Evolutionary conservation across 495 filamentous ascomycete species (phyloP), one percentile per base, ranked within the genome.

Genomic region (Friedmanniomyces endolithicus): DNA sequence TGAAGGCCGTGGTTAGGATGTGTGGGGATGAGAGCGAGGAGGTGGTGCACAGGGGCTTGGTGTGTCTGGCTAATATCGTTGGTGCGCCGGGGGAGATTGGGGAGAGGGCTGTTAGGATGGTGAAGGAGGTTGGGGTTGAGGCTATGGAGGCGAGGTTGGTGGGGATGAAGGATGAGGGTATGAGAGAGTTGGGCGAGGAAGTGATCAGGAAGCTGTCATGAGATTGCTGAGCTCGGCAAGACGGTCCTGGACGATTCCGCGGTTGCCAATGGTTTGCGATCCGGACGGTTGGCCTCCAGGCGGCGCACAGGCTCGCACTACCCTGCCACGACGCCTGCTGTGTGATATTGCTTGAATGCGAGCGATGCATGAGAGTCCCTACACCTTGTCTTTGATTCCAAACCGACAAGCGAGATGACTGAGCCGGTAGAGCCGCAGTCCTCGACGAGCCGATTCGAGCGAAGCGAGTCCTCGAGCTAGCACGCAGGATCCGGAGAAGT

Each of bases 11-110:
- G 19, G 65, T 98, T 40, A 77, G 74, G 0, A 65, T 96, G 45
- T 94, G 88, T 62, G 67, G 72, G 33, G 90, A 95, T 56, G 82
- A 86, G 16, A 78, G 78, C 52, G 84, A 87, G 55, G 85, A 84
- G 46, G 63, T 95, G 23, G 73, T 81, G 46, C 86, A 94, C 64
- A 71, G 92, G 14, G 92, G 88, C 0, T 76, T 84, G 2, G 87
- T 90, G 23, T 83, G 85, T 57, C 67, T 95, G 31, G 72, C 76
- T 55, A 88, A 86, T 59, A 70, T 87, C 63, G 59, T 79, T 3
- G 63, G 65, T 3, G 70, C 71, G 12, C 72, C 75, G 16, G 81
- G 75, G 1, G 73, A 76, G 37, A 67, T 70, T 14, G 79, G 80
- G 24, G 58, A 64, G 16, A 57, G 20, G 33, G 59, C 37, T 2